Percentiles rank a stretch among this genome's conserved stretches.
These are phyloP conservation scores for Pittosporum tobira DNA, from an alignment of 129 eudicot species.

Conservation along the genomic window DNA sequence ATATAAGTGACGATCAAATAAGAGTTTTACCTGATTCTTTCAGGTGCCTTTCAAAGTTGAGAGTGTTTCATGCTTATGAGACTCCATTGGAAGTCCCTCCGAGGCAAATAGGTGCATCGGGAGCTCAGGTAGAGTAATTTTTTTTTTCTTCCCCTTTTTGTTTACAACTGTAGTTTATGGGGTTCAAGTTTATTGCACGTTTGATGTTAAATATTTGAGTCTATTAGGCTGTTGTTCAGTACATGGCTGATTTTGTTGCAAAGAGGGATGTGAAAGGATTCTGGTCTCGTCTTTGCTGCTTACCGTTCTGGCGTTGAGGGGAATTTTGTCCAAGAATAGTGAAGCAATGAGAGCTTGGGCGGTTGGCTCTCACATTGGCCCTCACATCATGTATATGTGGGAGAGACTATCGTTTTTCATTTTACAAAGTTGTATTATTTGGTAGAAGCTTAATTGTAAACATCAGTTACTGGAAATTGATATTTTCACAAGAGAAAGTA, in stretches of 20 bases:
- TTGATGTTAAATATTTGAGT: conserved; percentile 1
- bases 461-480: neutral
- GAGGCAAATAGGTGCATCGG: conserved; percentile 38
- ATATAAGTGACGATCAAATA: conserved; percentile 73
- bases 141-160: too few species aligned
- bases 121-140: conserved; percentile 98
- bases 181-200: conserved; percentile 1
- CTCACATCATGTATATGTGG: neutral
- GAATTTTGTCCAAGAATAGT: neutral
- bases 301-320: conserved; percentile 24
- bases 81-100: conserved; percentile 89
- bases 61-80: conserved; percentile 54
- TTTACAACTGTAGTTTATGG: neutral
- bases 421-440: neutral
- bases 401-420: neutral
- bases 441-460: neutral
- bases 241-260: conserved; percentile 55
- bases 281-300: conserved; percentile 50
- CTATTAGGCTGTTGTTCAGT: conserved; percentile 67
- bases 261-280: conserved; percentile 43
- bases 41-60: conserved; percentile 46
- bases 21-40: conserved; percentile 70
- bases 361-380: neutral
- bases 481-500: too few species aligned
- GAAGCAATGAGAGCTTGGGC: conserved; percentile 8